A percentile compares a stretch with the other conserved stretches of the same genome.
Evolutionary conservation across 2,329 filamentous ascomycete species (phyloP).

Genomic region (Cadophora malorum): DNA sequence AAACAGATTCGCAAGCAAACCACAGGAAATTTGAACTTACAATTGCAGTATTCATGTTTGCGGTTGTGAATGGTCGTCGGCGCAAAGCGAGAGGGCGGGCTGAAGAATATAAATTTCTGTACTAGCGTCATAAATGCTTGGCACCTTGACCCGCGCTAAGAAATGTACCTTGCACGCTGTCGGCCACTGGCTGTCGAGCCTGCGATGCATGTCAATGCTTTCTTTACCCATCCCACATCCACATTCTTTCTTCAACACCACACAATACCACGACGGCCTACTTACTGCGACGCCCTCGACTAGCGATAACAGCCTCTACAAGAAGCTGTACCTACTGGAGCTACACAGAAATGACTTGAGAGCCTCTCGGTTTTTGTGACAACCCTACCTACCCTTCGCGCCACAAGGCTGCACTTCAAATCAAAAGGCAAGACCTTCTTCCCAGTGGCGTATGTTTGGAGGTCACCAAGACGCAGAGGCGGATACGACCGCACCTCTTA

Average conservation of each 20-base stretch:
- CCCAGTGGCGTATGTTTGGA: conserved; percentile 3
- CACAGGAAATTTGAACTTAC: conserved; percentile 33
- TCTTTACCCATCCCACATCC: conserved; percentile 28
- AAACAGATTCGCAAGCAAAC: background rate
- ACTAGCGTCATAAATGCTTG: conserved; percentile 4
- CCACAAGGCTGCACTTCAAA: conserved; percentile 42
- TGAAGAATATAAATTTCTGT: conserved; percentile 34
- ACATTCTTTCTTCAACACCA: conserved; percentile 18
- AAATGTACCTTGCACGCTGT: conserved; percentile 19
- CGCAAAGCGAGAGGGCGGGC: conserved; percentile 10
- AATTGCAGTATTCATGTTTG: conserved; percentile 38
- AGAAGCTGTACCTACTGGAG: conserved; percentile 27
- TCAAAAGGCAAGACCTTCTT: conserved; percentile 30
- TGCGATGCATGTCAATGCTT: conserved; percentile 14
- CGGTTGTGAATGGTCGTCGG: conserved; percentile 21
- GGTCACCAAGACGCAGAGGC: background rate
- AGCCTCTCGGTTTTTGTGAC: conserved; percentile 34
- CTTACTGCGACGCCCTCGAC: background rate
- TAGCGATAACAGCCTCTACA: conserved; percentile 11
- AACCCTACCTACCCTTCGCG: conserved; percentile 36
- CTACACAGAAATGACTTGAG: conserved; percentile 43
- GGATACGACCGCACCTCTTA: background rate
- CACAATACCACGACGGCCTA: conserved; percentile 19
- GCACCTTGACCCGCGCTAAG: conserved; percentile 32
- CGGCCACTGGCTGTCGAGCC: background rate